Evolutionary conservation across 73 alveolate species (phyloP).

Genomic region (Breviolum minutum): DNA sequence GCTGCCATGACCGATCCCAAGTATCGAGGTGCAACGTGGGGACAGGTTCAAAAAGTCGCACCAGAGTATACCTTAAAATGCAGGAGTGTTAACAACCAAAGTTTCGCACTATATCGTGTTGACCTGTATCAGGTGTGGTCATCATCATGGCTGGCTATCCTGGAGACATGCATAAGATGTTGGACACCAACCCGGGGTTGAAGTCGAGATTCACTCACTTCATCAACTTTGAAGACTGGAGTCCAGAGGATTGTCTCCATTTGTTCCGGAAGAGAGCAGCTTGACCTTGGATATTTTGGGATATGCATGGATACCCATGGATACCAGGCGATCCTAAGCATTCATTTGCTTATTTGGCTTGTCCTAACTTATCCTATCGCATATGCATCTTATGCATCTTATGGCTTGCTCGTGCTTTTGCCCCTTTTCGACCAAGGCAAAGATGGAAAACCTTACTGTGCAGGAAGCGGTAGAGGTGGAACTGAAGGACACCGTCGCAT

Average conservation of each 20-base stretch:
- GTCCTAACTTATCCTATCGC: no score
- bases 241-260: slow-evolving; percentile 42
- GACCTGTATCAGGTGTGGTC: slow-evolving; percentile 17
- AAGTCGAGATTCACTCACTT: slow-evolving; percentile 61
- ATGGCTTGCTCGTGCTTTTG: no score
- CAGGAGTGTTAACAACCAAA: no score
- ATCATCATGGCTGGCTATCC: slow-evolving; percentile 80
- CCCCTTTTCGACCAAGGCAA: slow-evolving; percentile 6
- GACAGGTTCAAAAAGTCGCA: background rate
- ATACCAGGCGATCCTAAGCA: background rate
- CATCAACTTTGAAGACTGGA: slow-evolving; percentile 67
- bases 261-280: slow-evolving; percentile 37
- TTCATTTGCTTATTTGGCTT: no score
- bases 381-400: no score
- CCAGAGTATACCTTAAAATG: background rate
- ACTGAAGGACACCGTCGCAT: background rate
- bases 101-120: background rate
- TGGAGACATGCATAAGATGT: slow-evolving; percentile 64
- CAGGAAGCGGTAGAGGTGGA: background rate
- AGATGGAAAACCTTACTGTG: background rate
- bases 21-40: slow-evolving; percentile 40
- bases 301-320: background rate
- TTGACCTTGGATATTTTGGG: background rate
- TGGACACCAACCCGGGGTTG: slow-evolving; percentile 63
- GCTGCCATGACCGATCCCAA: slow-evolving; percentile 81